These are phyloP conservation scores for Sporothrix brasiliensis DNA, from an alignment of 2,329 filamentous ascomycete genomes.

Conservation along the genomic window DNA sequence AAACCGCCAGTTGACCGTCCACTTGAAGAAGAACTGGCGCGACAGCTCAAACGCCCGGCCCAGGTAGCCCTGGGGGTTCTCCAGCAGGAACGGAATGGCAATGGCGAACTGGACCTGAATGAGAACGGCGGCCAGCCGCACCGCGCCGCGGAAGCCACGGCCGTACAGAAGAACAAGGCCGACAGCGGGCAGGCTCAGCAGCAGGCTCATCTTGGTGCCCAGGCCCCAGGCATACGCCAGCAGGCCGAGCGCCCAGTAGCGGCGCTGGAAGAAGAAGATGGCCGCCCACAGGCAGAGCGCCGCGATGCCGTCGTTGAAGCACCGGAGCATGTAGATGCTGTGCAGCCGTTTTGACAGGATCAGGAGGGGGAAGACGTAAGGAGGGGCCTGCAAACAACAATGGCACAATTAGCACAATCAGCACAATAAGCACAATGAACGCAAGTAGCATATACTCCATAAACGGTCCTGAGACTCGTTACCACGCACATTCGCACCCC, in stretches of 20 bases:
- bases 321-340: conserved; percentile 86
- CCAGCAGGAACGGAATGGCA: conserved; percentile 67
- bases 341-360: conserved; percentile 90
- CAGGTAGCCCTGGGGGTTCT: conserved; percentile 71
- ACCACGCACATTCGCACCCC: conserved; percentile 62
- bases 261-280: conserved; percentile 76
- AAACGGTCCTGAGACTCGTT: too few relatives aligned
- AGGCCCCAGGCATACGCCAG: conserved; percentile 76
- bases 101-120: conserved; percentile 73
- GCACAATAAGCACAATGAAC: too few relatives aligned
- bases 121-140: conserved; percentile 73
- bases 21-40: conserved; percentile 90
- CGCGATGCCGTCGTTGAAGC: conserved; percentile 96
- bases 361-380: conserved; percentile 83
- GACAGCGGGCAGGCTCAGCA: conserved; percentile 81
- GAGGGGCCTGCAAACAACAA: conserved; percentile 63
- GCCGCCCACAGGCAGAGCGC: conserved; percentile 79
- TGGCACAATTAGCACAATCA: too few relatives aligned
- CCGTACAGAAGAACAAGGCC: conserved; percentile 75
- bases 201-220: conserved; percentile 92
- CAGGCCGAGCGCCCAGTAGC: conserved; percentile 72
- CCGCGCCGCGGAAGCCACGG: conserved; percentile 64
- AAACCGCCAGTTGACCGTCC: conserved; percentile 99
- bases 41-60: conserved; percentile 87
- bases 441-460: too few relatives aligned